Base-by-base conservation (phyloP, 441 rosid genomes). In the Lagerstroemia fauriei region DNA sequence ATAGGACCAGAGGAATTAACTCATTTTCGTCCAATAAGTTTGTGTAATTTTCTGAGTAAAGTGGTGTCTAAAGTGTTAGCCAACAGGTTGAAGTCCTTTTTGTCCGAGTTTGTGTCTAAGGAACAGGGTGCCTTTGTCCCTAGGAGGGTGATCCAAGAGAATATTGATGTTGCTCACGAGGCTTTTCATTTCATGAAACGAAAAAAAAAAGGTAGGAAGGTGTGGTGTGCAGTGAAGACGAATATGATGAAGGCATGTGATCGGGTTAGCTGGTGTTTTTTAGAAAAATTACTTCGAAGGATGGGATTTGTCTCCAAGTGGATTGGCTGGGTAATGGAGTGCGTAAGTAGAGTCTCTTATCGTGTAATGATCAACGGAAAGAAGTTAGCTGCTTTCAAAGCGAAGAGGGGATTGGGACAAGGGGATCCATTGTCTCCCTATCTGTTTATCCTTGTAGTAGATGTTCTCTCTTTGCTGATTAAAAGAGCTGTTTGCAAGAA, bases 241-340 rank as follows among this genome's bases (percentile, higher is more conserved):
- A 61, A 75, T 17, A 48, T 75, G 32, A 32, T 7, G 11, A 7
- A 47, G 50, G 50, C 50, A 47, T 47, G 11, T 47, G 50, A 47
- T 47, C 50, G 11, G 7, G 50, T 78, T n/a, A 56, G 65, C 63
- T 78, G 74, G 74, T 25, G 14, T 31, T 78, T 78, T 31, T 31
- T 8, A 16, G 73, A 38, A 16, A 0, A 0, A 18, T 8, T n/a
- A 13, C 5, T 66, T 8, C 8, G 13, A 9, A 61, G 44, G 31
- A 34, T 41, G 72, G 73, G 29, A 9, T 65, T 78, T 24, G 1
- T 3, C 12, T 10, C 7, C 2, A 44, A n/a, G 24, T 78, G 51
- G n/a, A 13, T 38, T 3, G 24, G 13, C 25, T 24, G 57, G 57
- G 25, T 41, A 5, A 66, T 65, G 1, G 65, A 5, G 4, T 61